These are phyloP conservation scores for Cucurbita maxima DNA, from an alignment of 306 rosid species.

Conservation along the genomic window DNA sequence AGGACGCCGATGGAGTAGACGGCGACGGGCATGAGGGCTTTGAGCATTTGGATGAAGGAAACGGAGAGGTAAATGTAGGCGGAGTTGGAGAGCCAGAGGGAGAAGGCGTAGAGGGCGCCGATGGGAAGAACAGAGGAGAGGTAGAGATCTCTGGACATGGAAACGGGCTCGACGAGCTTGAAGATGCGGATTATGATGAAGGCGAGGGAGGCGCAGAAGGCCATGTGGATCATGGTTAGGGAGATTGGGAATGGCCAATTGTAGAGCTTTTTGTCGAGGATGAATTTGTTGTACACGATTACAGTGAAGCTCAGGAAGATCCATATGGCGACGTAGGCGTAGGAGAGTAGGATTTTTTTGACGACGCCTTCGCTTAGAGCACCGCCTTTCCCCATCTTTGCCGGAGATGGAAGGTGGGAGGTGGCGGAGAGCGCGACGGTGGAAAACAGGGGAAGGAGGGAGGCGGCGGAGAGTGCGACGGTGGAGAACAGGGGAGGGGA, in stretches of 20 bases:
- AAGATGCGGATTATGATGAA: constrained; percentile 33
- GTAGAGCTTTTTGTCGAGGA: constrained; percentile 63
- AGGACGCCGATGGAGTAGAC: constrained; percentile 51
- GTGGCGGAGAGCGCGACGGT: neutral
- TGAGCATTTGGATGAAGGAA: constrained; percentile 67
- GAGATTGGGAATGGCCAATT: constrained; percentile 58
- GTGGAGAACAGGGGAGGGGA: neutral
- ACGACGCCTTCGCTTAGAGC: constrained; percentile 45
- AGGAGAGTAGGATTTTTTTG: constrained; percentile 44
- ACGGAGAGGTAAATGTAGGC: constrained; percentile 56
- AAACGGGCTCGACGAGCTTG: constrained; percentile 38
- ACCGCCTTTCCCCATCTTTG: constrained; percentile 51
- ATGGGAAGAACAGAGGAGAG: constrained; percentile 48
- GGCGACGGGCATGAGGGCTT: constrained; percentile 70
- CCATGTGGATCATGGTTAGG: constrained; percentile 70
- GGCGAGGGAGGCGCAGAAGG: constrained; percentile 47
- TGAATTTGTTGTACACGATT: constrained; percentile 65
- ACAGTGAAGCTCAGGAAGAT: constrained; percentile 60
- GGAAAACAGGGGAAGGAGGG: neutral
- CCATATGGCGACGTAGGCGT: constrained; percentile 57
- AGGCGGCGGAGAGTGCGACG: neutral
- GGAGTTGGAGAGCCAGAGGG: constrained; percentile 67
- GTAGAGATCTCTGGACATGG: constrained; percentile 42
- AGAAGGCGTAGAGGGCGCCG: constrained; percentile 40
- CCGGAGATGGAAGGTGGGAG: neutral